Evolutionary conservation across 257 asterid genomes (phyloP), one percentile per base, ranked within the genome.

Genomic region (Solanum pimpinellifolium): DNA sequence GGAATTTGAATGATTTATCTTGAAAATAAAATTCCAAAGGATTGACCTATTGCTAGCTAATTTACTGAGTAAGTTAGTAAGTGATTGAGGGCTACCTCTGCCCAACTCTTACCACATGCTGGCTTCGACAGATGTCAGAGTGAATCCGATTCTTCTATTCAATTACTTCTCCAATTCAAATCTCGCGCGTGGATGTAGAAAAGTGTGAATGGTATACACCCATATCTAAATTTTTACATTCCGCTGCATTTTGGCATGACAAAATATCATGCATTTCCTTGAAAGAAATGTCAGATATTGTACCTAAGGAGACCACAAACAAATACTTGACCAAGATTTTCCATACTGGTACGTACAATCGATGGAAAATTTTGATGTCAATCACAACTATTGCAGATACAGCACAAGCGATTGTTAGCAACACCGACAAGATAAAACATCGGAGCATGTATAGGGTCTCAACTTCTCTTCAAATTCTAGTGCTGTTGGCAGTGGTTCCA

Each of bases 401-500:
- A 44, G 60, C 44, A 11, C 15, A 56, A 66, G 27, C 60, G 59
- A 83, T 83, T 35, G 88, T 69, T 91, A 93, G 91, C 98, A 97
- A 91, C 99, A 97, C 70, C 96, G 97, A 56, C 99, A 95, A 29
- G 94, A 89, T 80, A 94, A 76, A 59, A 92, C 86, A 66, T 95
- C 97, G 33, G 27, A 44, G 91, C 96, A 97, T 7, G 97, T 94
- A 89, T 91, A 95, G 25, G 98, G 98, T 87, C 89, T 94, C 62
- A 93, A 89, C 91, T 90, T 97, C 80, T 90, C 95, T 87, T 93
- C 96, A 16, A 95, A 89, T 90, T 94, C 96, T 75, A 88, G 93
- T 2, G 91, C 77, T 31, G 98, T 89, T 3, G 99, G 99, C 89
- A 95, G 86, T 74, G 93, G 89, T 89, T 97, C 99, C 94, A 95